Percentiles rank a stretch among this genome's conserved stretches.
Conservation (phyloP, 371 early-diverging fungal genomes). For the Rhizopus delemar region DNA sequence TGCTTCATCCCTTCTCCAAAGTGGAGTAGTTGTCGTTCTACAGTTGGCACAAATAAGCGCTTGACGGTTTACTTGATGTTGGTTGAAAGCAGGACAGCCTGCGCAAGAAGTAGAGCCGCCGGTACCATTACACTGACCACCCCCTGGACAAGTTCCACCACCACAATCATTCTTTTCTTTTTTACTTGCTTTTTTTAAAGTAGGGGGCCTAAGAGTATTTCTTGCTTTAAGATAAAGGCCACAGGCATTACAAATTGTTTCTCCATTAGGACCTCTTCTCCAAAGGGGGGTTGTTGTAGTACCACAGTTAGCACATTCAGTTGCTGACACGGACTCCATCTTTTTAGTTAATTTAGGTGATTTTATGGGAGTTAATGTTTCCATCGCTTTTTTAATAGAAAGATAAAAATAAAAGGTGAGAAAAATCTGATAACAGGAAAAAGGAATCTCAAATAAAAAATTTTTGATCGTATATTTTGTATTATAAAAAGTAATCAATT, state of each 20-base stretch:
- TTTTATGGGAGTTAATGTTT: constrained; percentile 13
- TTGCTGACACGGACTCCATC: constrained; percentile 30
- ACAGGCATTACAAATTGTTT: constrained; percentile 88
- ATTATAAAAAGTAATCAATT: constrained; percentile 5
- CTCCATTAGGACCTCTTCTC: constrained; percentile 79
- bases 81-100: constrained; percentile 76
- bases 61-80: constrained; percentile 61
- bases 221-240: constrained; percentile 63
- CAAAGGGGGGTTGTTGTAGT: constrained; percentile 87
- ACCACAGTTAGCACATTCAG: constrained; percentile 81
- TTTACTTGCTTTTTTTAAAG: constrained; percentile 40
- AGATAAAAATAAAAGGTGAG: not conserved
- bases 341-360: constrained; percentile 12
- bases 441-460: not conserved
- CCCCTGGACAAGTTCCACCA: constrained; percentile 71
- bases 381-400: constrained; percentile 9
- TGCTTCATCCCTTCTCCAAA: constrained; percentile 85
- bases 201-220: constrained; percentile 43
- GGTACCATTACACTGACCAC: constrained; percentile 74
- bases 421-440: constrained; percentile 11
- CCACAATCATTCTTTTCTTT: constrained; percentile 30
- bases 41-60: constrained; percentile 75
- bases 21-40: constrained; percentile 80
- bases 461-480: constrained; percentile 15
- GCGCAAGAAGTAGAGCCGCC: constrained; percentile 71